Evolutionary conservation across 75 land plant genomes (phyloP).

Genomic region (Cupressus sempervirens): DNA sequence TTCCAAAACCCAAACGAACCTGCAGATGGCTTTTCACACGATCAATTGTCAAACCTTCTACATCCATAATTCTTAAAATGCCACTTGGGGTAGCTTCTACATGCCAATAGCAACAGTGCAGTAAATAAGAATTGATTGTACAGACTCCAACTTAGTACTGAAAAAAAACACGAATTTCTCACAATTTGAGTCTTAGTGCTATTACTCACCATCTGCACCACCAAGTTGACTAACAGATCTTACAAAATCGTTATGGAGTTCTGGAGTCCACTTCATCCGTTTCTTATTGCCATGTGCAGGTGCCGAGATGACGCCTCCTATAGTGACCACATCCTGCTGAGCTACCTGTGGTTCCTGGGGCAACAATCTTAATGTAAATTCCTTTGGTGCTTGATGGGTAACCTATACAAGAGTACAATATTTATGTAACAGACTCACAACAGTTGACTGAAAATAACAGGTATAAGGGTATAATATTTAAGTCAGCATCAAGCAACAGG

Average conservation of each 20-base stretch:
- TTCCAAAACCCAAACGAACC: slow-evolving; percentile 31
- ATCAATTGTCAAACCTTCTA: slow-evolving; percentile 66
- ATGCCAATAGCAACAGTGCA: background rate
- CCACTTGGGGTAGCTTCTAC: slow-evolving; percentile 49
- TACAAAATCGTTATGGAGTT: slow-evolving; percentile 46
- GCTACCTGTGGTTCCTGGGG: slow-evolving; percentile 1
- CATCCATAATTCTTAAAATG: slow-evolving; percentile 64
- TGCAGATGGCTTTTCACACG: slow-evolving; percentile 89
- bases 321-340: background rate
- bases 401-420: background rate
- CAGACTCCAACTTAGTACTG: background rate
- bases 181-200: background rate
- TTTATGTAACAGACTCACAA: background rate
- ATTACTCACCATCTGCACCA: slow-evolving; percentile 47
- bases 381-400: background rate
- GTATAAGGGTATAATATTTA: background rate
- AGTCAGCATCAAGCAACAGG: background rate
- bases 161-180: background rate
- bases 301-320: slow-evolving; percentile 9
- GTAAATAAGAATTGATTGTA: background rate
- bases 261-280: slow-evolving; percentile 52
- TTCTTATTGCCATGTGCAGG: slow-evolving; percentile 19
- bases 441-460: background rate
- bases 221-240: slow-evolving; percentile 53
- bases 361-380: background rate